Evolutionary conservation across 2,329 filamentous ascomycete species (phyloP), one percentile per base, ranked within the genome.

Genomic region (Fusarium irregulare): DNA sequence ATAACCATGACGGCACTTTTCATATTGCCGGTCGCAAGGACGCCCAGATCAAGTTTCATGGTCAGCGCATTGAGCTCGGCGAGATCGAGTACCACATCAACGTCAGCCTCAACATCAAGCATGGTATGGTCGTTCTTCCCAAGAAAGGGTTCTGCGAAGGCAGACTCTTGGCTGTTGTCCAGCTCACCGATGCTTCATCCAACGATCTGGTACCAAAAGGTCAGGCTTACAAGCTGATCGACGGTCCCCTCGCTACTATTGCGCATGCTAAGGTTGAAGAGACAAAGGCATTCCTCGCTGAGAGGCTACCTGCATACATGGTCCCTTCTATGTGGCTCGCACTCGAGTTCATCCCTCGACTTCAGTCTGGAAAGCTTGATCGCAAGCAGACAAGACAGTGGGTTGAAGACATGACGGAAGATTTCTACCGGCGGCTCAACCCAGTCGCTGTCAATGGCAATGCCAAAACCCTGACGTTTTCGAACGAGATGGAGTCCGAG

Each of bases 41-140:
- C 7, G 47, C 66, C 2, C 77, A 80, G 56, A 71, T 79, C 62
- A 80, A 80, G 66, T 70, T 80, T 7, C 73, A 73, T n/a, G 78
- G 78, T 9, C 77, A 80, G 21, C 73, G 78, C 14, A 69, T 79
- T 8, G 78, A 80, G 44, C 68, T 77, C 0, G 77, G 72, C 1
- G 78, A 80, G 40, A 72, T 80, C 9, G 77, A 80, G 65, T 62
- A 76, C 23, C 75, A 76, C 3, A 56, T 76, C 18, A 73, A 74
- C n/a, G 27, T 34, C 40, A 62, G 70, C 13, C 21, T 30, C 14
- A 55, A 50, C 1, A 74, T 74, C 41, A 73, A 74, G n/a, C 72
- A 74, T 18, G 70, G 65, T 1, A 73, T 74, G 56, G 67, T 74
- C 0, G 56, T 73, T 2, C 7, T 72, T 0, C 56, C 72, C 3